phyloP scores from a whole-genome alignment of 345 rosid genomes.

The Populus ilicifolia region DNA sequence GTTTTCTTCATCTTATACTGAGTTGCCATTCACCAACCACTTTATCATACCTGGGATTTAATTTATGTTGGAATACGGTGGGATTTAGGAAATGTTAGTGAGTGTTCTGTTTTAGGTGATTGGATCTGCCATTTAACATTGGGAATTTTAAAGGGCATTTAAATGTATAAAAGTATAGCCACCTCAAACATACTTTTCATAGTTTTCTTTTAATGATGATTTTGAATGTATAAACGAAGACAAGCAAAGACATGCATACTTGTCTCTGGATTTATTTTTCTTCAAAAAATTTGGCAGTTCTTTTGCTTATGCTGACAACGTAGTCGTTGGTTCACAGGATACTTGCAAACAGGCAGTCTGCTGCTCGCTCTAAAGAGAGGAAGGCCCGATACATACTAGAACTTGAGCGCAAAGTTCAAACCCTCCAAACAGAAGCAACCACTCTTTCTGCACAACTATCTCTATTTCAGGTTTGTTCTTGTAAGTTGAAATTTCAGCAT shows the following conservation, averaged over 20 bases:
- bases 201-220: background rate
- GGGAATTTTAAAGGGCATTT: background rate
- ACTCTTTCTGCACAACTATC: constrained; percentile 84
- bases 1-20: background rate
- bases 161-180: no score
- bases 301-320: background rate
- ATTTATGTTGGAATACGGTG: background rate
- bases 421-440: constrained; percentile 89
- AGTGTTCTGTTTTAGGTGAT: background rate
- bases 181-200: no score
- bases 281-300: background rate
- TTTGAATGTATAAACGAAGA: background rate
- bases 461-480: constrained; percentile 58
- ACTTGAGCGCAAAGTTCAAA: constrained; percentile 81
- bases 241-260: background rate
- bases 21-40: background rate
- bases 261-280: background rate
- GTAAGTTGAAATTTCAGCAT: background rate
- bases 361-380: constrained; percentile 90
- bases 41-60: background rate
- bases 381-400: constrained; percentile 74
- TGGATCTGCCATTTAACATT: background rate
- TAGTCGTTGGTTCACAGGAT: constrained; percentile 37
- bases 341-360: constrained; percentile 86
- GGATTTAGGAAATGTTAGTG: background rate